Evolutionary conservation across 352 stramenopile genomes (phyloP).

Genomic region (Globisporangium solare): DNA sequence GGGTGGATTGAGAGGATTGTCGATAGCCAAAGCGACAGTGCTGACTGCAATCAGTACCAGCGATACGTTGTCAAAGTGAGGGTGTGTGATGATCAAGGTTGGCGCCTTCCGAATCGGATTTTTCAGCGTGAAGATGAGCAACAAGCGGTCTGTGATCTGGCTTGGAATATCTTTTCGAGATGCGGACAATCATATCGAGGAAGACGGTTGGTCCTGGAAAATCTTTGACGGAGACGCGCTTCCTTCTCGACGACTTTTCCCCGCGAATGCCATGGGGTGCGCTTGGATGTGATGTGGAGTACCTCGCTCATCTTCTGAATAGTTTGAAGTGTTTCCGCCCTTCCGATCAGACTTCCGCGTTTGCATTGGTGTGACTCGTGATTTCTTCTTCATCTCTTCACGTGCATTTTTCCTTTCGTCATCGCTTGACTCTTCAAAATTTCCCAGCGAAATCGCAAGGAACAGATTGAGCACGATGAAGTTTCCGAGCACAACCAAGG

Average conservation of each 20-base stretch:
- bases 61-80: constrained; percentile 73
- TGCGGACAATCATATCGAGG: background rate
- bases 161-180: constrained; percentile 10
- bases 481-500: constrained; percentile 80
- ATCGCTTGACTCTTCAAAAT: constrained; percentile 78
- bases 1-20: constrained; percentile 61
- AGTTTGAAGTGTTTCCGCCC: background rate
- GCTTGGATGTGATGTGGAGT: constrained; percentile 4
- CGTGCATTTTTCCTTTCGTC: constrained; percentile 38
- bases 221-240: constrained; percentile 18
- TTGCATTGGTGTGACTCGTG: constrained; percentile 19
- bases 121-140: constrained; percentile 35
- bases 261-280: constrained; percentile 1
- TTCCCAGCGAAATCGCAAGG: constrained; percentile 87
- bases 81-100: constrained; percentile 47
- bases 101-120: constrained; percentile 50
- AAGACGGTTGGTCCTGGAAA: constrained; percentile 24
- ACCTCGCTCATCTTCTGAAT: constrained; percentile 8
- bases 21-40: constrained; percentile 65
- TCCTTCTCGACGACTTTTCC: constrained; percentile 21
- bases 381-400: constrained; percentile 30
- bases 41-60: constrained; percentile 71
- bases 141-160: constrained; percentile 27
- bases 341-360: constrained; percentile 12
- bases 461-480: constrained; percentile 93